Evolutionary conservation across 345 rosid genomes (phyloP), one percentile per base, ranked within the genome.

Genomic region (Citrus mangshanensis): DNA sequence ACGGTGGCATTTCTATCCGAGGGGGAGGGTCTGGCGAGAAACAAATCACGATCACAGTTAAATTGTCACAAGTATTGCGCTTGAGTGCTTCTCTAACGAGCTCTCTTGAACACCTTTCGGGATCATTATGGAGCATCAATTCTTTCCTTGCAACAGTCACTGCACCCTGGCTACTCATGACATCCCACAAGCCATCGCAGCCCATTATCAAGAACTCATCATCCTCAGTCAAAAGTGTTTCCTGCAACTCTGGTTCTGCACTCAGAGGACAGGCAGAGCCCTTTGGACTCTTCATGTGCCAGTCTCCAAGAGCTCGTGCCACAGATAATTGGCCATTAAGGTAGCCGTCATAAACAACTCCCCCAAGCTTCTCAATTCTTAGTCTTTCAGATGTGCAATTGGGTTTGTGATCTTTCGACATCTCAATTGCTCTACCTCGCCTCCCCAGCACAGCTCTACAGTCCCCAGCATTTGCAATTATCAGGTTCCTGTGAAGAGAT

Each of bases 141-240:
- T 91, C 97, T 72, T 88, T 94, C 90, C 98, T 90, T 0, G 86
- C 91, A 21, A 96, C 87, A 5, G 94, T 84, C 76, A 96, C 98
- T 2, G 99, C 99, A 84, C 92, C 89, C 79, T 96, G 97, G 75
- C 99, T 96, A 83, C 92, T 95, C 97, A 93, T 95, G 49, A 95
- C 99, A 86, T 95, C 99, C 99, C 99, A 95, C 78, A 95, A 83
- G 79, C 99, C 99, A 72, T 95, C 99, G 64, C 99, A 92, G 46
- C 98, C 99, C 91, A 95, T 91, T 76, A 96, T 89, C 88, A 93
- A 85, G 91, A 94, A 96, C 88, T 96, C 99, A 55, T 96, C 99
- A 4, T 96, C 99, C 77, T 91, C 98, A 0, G 89, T 87, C 70
- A 96, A 78, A 54, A 84, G 81, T 6, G 86, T 74, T 82, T 90